Percentiles rank a stretch among this genome's conserved stretches.
Evolutionary conservation across 352 stramenopile genomes (phyloP).

Genomic region (Phytophthora vignae): DNA sequence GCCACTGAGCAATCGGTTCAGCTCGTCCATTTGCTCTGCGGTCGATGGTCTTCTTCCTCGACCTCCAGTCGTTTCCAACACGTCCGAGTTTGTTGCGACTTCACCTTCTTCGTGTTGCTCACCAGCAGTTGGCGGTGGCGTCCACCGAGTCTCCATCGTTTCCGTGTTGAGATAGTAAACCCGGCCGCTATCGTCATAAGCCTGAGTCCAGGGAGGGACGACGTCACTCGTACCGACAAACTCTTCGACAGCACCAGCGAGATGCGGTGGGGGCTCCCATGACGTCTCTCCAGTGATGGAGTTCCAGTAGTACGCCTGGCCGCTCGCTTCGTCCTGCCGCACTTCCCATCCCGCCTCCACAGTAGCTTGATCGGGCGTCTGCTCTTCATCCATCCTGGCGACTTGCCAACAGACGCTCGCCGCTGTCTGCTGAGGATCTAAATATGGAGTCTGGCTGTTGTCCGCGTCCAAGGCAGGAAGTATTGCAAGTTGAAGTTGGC

Average conservation of each 20-base stretch:
- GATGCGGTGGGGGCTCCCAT: slow-evolving; percentile 45
- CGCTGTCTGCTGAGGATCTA: slow-evolving; percentile 3
- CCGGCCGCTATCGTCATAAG: slow-evolving; percentile 46
- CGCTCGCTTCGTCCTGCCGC: slow-evolving; percentile 52
- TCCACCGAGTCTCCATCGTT: slow-evolving; percentile 68
- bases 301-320: slow-evolving; percentile 63
- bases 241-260: slow-evolving; percentile 1
- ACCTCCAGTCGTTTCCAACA: slow-evolving; percentile 19
- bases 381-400: slow-evolving; percentile 26
- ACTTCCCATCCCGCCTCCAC: slow-evolving; percentile 49
- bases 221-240: neutral
- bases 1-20: slow-evolving; percentile 65
- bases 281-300: slow-evolving; percentile 57
- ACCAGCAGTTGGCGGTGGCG: slow-evolving; percentile 28
- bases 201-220: slow-evolving; percentile 48
- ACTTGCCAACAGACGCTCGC: slow-evolving; percentile 15
- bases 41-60: slow-evolving; percentile 49
- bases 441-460: neutral
- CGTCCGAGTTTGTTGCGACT: neutral
- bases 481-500: neutral
- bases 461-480: too few species aligned
- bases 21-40: slow-evolving; percentile 67
- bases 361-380: neutral
- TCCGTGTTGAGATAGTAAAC: slow-evolving; percentile 65
- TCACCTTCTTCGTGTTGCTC: neutral